These are phyloP conservation scores for Aspergillus novofumigatus DNA, from an alignment of 2,329 filamentous ascomycete genomes.

Conservation along the genomic window DNA sequence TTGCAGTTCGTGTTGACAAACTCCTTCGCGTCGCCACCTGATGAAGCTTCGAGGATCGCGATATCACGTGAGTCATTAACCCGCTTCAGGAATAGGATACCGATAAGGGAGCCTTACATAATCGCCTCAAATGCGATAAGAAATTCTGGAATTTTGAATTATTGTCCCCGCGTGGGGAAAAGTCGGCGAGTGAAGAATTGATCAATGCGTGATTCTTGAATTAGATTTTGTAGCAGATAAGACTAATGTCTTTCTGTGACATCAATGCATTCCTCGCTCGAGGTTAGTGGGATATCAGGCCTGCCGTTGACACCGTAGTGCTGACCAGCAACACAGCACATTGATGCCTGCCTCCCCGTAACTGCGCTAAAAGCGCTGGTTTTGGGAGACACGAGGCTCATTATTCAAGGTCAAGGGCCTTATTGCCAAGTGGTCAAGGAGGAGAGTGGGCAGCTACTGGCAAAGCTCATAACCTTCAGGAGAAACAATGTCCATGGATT, in stretches of 20 bases:
- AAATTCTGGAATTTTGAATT: conserved; percentile 16
- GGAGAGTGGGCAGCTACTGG: conserved; percentile 23
- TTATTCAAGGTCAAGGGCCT: conserved; percentile 40
- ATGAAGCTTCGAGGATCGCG: conserved; percentile 11
- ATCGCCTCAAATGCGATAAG: conserved; percentile 12
- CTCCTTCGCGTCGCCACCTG: conserved; percentile 11
- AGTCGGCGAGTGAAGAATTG: conserved; percentile 4
- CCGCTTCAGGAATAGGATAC: conserved; percentile 14
- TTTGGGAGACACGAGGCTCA: conserved; percentile 21
- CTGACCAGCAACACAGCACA: conserved; percentile 31
- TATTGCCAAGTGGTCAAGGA: conserved; percentile 33
- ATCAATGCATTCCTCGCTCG: conserved; percentile 27
- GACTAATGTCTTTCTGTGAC: conserved; percentile 14
- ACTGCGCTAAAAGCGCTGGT: conserved; percentile 35
- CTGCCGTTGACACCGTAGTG: conserved; percentile 1
- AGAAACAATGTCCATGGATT: conserved; percentile 40
- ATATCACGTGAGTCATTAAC: conserved; percentile 16
- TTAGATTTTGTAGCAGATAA: conserved; percentile 1
- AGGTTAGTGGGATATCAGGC: conserved; percentile 22
- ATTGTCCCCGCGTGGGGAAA: conserved; percentile 13
- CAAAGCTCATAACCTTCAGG: conserved; percentile 30
- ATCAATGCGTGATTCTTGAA: conserved; percentile 1
- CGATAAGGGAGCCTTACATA: conserved; percentile 13
- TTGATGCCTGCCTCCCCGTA: conserved; percentile 42
- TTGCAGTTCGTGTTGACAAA: background rate